Base-by-base conservation (phyloP, 2,329 filamentous ascomycete species). In the Colletotrichum lentis region DNA sequence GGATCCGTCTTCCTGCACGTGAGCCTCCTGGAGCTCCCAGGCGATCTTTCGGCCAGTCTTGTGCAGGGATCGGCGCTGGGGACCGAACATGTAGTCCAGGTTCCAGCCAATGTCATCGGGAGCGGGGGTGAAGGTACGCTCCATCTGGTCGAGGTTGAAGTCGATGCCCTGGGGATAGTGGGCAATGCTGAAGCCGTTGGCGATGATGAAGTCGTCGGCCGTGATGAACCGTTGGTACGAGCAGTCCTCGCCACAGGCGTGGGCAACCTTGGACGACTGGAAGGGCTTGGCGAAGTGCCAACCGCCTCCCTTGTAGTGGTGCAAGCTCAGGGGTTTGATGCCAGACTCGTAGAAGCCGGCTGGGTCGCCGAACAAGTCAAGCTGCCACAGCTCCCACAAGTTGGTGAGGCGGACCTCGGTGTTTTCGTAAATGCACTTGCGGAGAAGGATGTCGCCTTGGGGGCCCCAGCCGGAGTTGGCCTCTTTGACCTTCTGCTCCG, bases 331-430 rank as follows among this genome's bases (percentile, higher is more conserved):
- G 1, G 88, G 87, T 71, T 84, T 82, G 71, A 87, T 82, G 37
- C 86, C 86, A 46, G 84, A 84, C 77, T 90, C 88, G 76, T 89
- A 90, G 77, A 90, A 89, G 5, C 88, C 88, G 0, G 86, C 86
- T 3, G 86, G 85, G 73, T 90, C 86, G 55, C 84, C 85, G 65
- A 83, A 82, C 54, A 90, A 78, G 73, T 90, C 88, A 27, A 90
- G 80, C 74, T 90, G 88, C 78, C 85, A 88, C 14, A 90, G 80
- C 43, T 86, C 84, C 72, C 83, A 82, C 64, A 89, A 77, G 16
- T 84, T 80, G 2, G 85, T 87, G 59, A 90, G 76, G n/a, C 84
- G 83, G 11, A 85, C 84, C 41, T 84, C 81, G 2, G 87, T 87
- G 75, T 90, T 84, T 71, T 88, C 84, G 77, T 89, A 89, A 73